A percentile compares a stretch with the other conserved stretches of the same genome.
phyloP scores from a whole-genome alignment of 257 asterid genomes.

The Nicotiana otophora region DNA sequence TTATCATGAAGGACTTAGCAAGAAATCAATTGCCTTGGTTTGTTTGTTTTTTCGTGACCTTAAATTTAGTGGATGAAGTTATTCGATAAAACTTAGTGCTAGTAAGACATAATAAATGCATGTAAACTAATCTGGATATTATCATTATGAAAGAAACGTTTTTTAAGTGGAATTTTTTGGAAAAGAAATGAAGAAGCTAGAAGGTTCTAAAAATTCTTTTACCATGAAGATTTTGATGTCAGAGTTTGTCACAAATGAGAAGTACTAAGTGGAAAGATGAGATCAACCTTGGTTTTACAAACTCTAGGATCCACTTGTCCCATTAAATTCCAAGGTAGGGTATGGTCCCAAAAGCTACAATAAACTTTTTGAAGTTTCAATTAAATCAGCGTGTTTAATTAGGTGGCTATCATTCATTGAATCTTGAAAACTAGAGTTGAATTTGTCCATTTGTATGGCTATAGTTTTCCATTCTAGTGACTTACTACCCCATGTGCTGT shows the following conservation, averaged over 20 bases:
- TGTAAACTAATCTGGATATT: too few relatives aligned
- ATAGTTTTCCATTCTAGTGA: background rate
- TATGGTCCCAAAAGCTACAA: conserved; percentile 8
- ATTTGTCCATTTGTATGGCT: background rate
- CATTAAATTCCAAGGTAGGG: background rate
- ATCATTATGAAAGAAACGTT: too few relatives aligned
- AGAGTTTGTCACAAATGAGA: conserved; percentile 22
- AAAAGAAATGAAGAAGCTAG: background rate
- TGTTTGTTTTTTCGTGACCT: too few relatives aligned
- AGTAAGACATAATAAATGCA: too few relatives aligned
- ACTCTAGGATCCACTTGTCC: conserved; percentile 19
- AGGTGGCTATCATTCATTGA: conserved; percentile 10
- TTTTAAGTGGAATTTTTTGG: background rate
- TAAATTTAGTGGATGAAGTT: too few relatives aligned
- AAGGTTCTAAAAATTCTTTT: conserved; percentile 16
- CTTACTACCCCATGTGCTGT: background rate
- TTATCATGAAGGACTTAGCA: too few relatives aligned
- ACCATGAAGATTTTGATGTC: conserved; percentile 28
- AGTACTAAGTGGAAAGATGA: conserved; percentile 7
- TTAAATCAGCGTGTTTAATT: background rate
- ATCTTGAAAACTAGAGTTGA: background rate
- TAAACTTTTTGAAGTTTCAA: background rate
- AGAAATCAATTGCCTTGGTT: too few relatives aligned
- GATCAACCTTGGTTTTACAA: conserved; percentile 35
- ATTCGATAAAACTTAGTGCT: too few relatives aligned